Evolutionary conservation across 805 yeast species (phyloP).

Genomic region (Starmerella floricola): DNA sequence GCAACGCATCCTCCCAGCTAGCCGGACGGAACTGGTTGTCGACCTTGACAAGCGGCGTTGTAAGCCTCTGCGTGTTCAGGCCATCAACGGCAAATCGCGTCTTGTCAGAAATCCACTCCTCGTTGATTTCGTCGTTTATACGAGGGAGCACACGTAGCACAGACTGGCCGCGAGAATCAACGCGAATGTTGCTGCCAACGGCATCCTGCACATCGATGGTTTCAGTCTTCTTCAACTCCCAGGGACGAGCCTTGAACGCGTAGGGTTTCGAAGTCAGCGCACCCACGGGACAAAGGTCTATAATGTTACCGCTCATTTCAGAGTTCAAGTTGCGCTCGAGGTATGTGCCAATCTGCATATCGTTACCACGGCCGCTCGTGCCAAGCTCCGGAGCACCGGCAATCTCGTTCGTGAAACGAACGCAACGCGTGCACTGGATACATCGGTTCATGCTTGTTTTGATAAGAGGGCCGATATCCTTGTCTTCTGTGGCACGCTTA

Average conservation of each 20-base stretch:
- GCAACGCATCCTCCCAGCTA: constrained; percentile 78
- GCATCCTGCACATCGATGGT: constrained; percentile 76
- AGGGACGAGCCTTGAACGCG: constrained; percentile 85
- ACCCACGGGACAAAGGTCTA: constrained; percentile 85
- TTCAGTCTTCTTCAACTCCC: constrained; percentile 86
- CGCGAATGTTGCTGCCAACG: constrained; percentile 69
- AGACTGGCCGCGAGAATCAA: constrained; percentile 76
- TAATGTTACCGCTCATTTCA: constrained; percentile 75
- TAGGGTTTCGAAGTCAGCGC: constrained; percentile 83
- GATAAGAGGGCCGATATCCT: constrained; percentile 78
- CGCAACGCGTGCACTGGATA: constrained; percentile 86
- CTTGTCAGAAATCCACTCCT: constrained; percentile 86
- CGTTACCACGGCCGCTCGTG: constrained; percentile 81
- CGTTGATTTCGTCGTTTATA: constrained; percentile 73
- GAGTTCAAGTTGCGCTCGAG: constrained; percentile 73
- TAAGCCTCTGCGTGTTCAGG: constrained; percentile 70
- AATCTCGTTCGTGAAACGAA: constrained; percentile 76
- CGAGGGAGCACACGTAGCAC: constrained; percentile 81
- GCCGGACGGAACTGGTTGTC: constrained; percentile 61
- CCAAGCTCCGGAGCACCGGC: constrained; percentile 92
- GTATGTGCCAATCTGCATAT: constrained; percentile 83
- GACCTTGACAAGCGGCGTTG: constrained; percentile 62
- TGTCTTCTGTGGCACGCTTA: constrained; percentile 82
- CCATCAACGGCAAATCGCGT: constrained; percentile 80
- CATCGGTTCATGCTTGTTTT: constrained; percentile 88